Evolutionary conservation across 441 rosid species (phyloP), one percentile per base, ranked within the genome.

Genomic region (Populus tomentosa): DNA sequence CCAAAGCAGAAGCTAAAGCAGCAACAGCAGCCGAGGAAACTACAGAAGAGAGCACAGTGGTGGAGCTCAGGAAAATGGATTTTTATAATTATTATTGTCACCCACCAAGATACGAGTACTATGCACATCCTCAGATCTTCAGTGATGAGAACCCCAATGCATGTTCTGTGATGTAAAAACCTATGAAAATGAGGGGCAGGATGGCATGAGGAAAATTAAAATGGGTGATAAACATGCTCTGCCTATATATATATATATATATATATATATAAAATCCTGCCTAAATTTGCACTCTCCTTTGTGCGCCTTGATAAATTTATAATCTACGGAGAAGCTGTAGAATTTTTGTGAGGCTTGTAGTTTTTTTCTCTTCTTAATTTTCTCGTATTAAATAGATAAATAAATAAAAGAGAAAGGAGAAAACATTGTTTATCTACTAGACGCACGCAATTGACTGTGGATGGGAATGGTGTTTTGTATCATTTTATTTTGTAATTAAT

Each of bases 111-210:
- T 0, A 79, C 82, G 88, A 89, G 21, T 3, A 85, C 75, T 85
- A 86, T 10, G 85, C 91, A 9, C 90, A 90, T 67, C 98, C 98
- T 5, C 97, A 93, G 85, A 79, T 89, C 79, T 93, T 93, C 85
- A 95, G 98, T 28, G 98, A 94, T 75, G 98, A 94, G 82, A 93
- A 93, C 86, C 99, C 97, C 66, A 92, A 95, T 81, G 98, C 99
- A 38, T 95, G 99, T 80, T 68, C 90, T 80, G 86, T 92, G 5
- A 92, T 95, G 99, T 95, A 86, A 92, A 82, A 77, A 72, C 53
- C 13, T 23, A 16, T 2, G 59, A 66, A 8, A 59, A 24, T 56
- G 4, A 73, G 69, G 90, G 89, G 86, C 79, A 81, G 70, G 73
- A 77, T 80, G 73, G 85, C 82, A 18, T 0, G 0, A 3, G 28